These are phyloP conservation scores for Thielaviopsis ethacetica DNA, from an alignment of 2,329 filamentous ascomycete species.

Conservation along the genomic window DNA sequence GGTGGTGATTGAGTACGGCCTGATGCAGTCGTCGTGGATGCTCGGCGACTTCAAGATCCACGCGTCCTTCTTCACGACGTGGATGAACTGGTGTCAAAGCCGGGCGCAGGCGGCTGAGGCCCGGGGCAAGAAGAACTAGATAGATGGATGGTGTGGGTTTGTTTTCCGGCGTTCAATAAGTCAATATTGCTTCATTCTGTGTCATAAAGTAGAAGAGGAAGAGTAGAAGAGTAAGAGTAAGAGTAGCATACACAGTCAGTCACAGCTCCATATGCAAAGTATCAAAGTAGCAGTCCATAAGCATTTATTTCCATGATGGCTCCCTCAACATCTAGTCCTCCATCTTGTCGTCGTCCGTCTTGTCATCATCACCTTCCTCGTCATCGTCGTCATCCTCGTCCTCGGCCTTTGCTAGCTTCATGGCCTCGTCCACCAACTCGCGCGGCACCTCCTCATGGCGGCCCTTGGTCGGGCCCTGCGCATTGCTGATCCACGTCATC, in stretches of 20 bases:
- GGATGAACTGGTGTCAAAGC: slow-evolving; percentile 55
- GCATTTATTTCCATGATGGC: no score
- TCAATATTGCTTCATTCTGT: not conserved
- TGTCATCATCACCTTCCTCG: slow-evolving; percentile 34
- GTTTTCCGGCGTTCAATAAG: not conserved
- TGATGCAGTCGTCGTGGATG: slow-evolving; percentile 41
- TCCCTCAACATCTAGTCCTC: slow-evolving; percentile 48
- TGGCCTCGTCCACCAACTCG: slow-evolving; percentile 78
- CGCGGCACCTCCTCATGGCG: slow-evolving; percentile 87
- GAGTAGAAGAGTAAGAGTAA: no score
- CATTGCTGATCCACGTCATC: slow-evolving; percentile 91
- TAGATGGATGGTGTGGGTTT: not conserved
- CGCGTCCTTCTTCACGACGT: slow-evolving; percentile 51
- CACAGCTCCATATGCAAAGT: no score
- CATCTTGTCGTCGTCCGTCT: slow-evolving; percentile 64
- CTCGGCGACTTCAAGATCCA: slow-evolving; percentile 43
- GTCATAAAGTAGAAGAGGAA: no score
- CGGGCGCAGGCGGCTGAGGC: slow-evolving; percentile 18
- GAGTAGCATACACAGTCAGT: no score
- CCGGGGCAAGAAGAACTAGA: slow-evolving; percentile 1
- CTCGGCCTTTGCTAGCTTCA: slow-evolving; percentile 79
- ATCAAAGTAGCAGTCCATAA: not conserved
- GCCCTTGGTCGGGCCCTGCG: slow-evolving; percentile 78
- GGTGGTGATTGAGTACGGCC: slow-evolving; percentile 47
- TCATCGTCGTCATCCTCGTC: slow-evolving; percentile 51